These are phyloP conservation scores for Hymenotorrendiella dingleyae DNA, from an alignment of 2,329 filamentous ascomycete genomes.

Conservation along the genomic window DNA sequence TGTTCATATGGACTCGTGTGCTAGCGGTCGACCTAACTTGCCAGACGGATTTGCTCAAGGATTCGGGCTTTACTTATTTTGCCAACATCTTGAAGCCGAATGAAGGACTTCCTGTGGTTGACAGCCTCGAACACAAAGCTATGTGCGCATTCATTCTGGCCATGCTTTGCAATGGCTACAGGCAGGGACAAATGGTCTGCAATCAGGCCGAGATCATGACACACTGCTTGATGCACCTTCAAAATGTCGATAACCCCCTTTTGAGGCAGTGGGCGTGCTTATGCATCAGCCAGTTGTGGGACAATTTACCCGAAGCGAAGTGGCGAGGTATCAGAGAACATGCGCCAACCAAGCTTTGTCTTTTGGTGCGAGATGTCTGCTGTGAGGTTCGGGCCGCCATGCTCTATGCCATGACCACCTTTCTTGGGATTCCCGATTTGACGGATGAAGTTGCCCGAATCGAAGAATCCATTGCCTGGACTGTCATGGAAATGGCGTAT, in stretches of 20 bases:
- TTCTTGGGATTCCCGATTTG: slow-evolving; percentile 86
- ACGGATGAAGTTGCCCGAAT: slow-evolving; percentile 87
- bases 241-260: slow-evolving; percentile 80
- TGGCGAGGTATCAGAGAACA: slow-evolving; percentile 90
- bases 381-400: slow-evolving; percentile 92
- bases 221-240: slow-evolving; percentile 76
- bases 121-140: slow-evolving; percentile 89
- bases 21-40: slow-evolving; percentile 92
- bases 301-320: slow-evolving; percentile 85
- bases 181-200: slow-evolving; percentile 85
- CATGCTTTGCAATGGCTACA: slow-evolving; percentile 94
- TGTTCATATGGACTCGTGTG: slow-evolving; percentile 97
- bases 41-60: slow-evolving; percentile 89
- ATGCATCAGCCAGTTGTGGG: slow-evolving; percentile 92
- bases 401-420: slow-evolving; percentile 87
- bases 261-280: slow-evolving; percentile 93
- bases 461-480: slow-evolving; percentile 85
- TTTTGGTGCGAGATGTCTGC: slow-evolving; percentile 75
- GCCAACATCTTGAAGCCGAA: slow-evolving; percentile 83
- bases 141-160: slow-evolving; percentile 99
- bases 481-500: slow-evolving; percentile 83
- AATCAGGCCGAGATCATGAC: slow-evolving; percentile 86
- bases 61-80: slow-evolving; percentile 96
- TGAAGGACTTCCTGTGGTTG: slow-evolving; percentile 76
- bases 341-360: slow-evolving; percentile 71